Base-by-base conservation (phyloP, 352 stramenopile species). In the Thalassiosira hispida region DNA sequence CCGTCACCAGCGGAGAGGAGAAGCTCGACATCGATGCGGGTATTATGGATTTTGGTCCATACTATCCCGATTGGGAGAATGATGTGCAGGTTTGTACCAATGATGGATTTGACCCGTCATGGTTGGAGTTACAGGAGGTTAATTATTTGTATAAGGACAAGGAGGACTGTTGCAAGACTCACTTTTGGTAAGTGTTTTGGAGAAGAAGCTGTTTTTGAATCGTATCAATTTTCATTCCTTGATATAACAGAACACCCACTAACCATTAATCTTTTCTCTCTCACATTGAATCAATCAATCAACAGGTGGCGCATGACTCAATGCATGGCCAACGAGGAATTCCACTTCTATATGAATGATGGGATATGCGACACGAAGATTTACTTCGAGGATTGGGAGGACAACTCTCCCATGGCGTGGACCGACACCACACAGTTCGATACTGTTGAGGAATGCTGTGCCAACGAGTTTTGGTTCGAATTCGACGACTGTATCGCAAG, bases 1-100 rank as follows among this genome's bases (percentile, higher is more conserved):
- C 72, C 7, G 55, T 85, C 12, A 61, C 46, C n/a, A 78, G 64
- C 6, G 77, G 77, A 25, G 64, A 81, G 38, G 40, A 56, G 1
- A 80, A 85, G 23, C 18, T 63, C 9, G 47, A 52, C 27, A 49
- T 85, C 23, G 77, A 85, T 49, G 73, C 68, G 25, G 77, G 77
- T 67, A 64, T 85, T n/a, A 76, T 85, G 63, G 77, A 85, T 47
- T 47, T 67, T 56, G 62, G 56, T 18, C 77, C 71, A 14, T 85
- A 85, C 40, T 85, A 85, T 35, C 77, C 77, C 27, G 77, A 85
- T 61, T 85, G 77, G 77, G 74, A 38, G 1, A 81, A 77, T 53
- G 65, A 81, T 71, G 20, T 65, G 0, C 77, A 85, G 31, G 63
- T 85, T 18, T 85, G 77, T 38, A 85, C 77, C 16, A 85, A 85